Base-by-base conservation (phyloP, 441 rosid genomes). In the Pelargonium citronellum region DNA sequence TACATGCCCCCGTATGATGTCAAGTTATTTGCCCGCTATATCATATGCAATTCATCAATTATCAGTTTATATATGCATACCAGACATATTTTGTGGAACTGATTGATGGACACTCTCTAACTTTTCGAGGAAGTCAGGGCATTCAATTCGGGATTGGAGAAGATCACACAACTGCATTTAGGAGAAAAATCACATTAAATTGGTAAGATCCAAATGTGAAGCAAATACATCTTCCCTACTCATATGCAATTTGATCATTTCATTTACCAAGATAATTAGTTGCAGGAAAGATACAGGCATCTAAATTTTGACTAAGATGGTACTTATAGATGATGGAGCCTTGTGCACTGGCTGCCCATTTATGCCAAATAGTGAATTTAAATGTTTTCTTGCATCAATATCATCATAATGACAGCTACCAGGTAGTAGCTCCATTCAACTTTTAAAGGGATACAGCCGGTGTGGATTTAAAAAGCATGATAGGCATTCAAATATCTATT, bases 161-260 rank as follows among this genome's bases (percentile, higher is more conserved):
- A 53, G 60, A 5, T 53, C 60, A 15, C 60, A 53, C 60, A 53
- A 16, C 60, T 53, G 60, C 60, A 53, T 53, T 53, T 53, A 53
- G 60, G 60, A 53, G 60, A 53, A 20, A 53, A 2, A 44, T 7
- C 15, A 53, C 5, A 53, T 53, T 15, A 17, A 53, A 53, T 15
- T 53, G 60, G 19, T 53, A 53, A 53, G 60, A 53, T 53, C 60
- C 60, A 6, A 53, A 53, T 53, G 9, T 53, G 20, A 53, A 53
- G 15, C 15, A 53, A 53, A n/a, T 20, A 15, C 15, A 13, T 51
- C 58, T 51, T 51, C 16, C n/a, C 19, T 1, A 19, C 19, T 51
- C 58, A 51, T 51, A 22, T 22, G 24, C 24, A 22, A 22, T 22
- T 51, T 51, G 58, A 51, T 51, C 58, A 53, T 53, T 53, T 53